Percentiles rank a stretch among this genome's conserved stretches.
Conservation (phyloP, 345 rosid species). For the Ceriops decandra region DNA sequence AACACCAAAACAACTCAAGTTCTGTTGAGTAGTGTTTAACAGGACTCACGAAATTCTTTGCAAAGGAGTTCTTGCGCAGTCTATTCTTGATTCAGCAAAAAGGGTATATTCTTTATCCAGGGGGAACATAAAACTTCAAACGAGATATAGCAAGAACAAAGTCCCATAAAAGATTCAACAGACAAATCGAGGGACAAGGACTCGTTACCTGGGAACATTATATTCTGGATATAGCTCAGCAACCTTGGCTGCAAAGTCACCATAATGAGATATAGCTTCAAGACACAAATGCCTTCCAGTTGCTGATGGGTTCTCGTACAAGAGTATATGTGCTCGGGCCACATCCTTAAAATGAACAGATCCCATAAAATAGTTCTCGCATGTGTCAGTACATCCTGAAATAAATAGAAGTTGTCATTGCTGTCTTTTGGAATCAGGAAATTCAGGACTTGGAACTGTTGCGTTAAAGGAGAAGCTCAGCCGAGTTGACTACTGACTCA, state of each 20-base stretch:
- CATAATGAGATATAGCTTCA: slow-evolving; percentile 85
- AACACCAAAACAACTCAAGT: no score
- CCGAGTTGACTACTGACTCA: no score
- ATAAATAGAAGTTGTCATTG: not conserved
- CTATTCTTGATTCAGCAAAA: no score
- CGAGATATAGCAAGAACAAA: not conserved
- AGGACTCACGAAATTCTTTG: no score
- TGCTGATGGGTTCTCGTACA: slow-evolving; percentile 74
- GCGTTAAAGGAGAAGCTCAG: no score
- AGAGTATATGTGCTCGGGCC: slow-evolving; percentile 79
- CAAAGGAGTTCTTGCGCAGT: no score
- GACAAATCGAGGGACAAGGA: not conserved
- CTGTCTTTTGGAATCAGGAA: not conserved
- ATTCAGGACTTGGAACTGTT: no score
- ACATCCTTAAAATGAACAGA: slow-evolving; percentile 88
- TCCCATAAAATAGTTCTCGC: slow-evolving; percentile 77
- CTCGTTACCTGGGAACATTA: slow-evolving; percentile 57
- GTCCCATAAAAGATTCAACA: no score
- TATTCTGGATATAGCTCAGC: slow-evolving; percentile 92
- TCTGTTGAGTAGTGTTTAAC: no score
- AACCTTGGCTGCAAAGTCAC: slow-evolving; percentile 82
- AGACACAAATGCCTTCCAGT: slow-evolving; percentile 83
- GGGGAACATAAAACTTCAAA: no score
- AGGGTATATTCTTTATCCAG: no score
- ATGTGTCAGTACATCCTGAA: slow-evolving; percentile 82